Evolutionary conservation across 2,329 filamentous ascomycete species (phyloP).

Genomic region (Cladosporium velox): DNA sequence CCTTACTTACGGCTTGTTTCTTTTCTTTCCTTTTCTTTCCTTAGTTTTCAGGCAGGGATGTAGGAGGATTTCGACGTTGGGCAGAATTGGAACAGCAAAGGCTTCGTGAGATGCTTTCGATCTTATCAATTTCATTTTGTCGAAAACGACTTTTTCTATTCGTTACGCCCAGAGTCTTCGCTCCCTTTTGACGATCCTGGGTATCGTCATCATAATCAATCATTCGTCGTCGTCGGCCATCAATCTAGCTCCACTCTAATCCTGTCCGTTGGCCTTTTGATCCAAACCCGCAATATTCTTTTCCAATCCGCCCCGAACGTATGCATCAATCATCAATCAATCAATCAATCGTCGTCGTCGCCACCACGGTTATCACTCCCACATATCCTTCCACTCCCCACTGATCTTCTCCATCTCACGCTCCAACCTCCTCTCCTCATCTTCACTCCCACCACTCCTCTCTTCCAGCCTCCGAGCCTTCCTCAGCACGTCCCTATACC

Average conservation of each 20-base stretch:
- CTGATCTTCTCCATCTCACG: slow-evolving; percentile 51
- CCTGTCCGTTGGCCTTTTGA: background rate
- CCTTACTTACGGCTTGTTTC: too few relatives aligned
- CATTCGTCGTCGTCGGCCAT: background rate
- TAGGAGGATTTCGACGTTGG: too few relatives aligned
- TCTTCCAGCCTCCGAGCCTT: slow-evolving; percentile 42
- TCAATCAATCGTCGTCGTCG: background rate
- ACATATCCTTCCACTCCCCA: slow-evolving; percentile 53
- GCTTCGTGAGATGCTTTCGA: too few relatives aligned
- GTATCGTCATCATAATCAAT: background rate
- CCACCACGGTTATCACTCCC: slow-evolving; percentile 42
- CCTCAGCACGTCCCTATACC: slow-evolving; percentile 44
- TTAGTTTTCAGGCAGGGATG: too few relatives aligned
- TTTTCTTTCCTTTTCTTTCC: too few relatives aligned
- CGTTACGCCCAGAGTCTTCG: background rate
- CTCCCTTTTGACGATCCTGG: background rate
- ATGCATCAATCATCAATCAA: background rate
- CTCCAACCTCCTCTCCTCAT: slow-evolving; percentile 59
- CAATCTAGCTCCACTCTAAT: background rate
- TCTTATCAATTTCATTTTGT: too few relatives aligned
- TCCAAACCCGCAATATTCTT: background rate
- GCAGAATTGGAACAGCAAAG: too few relatives aligned
- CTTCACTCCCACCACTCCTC: slow-evolving; percentile 47
- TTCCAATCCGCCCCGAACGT: background rate
- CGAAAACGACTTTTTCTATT: background rate